phyloP scores from a whole-genome alignment of 2,329 filamentous ascomycete genomes.

The Neofusicoccum cordaticola region DNA sequence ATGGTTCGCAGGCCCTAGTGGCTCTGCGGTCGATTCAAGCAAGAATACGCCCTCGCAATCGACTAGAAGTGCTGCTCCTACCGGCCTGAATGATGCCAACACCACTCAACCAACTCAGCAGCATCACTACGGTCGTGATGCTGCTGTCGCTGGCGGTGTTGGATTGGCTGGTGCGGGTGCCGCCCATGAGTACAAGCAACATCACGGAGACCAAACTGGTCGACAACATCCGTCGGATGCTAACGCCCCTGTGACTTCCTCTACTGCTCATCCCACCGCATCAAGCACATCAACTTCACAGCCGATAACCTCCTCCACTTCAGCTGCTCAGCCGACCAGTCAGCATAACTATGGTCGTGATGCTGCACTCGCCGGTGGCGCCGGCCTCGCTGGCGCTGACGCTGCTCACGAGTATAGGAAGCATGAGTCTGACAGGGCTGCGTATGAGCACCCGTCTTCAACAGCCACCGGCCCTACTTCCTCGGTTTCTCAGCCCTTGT shows the following conservation, averaged over 20 bases:
- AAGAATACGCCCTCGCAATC: neutral
- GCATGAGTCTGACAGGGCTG: neutral
- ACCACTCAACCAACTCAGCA: constrained; percentile 10
- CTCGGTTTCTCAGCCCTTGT: neutral
- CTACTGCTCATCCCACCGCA: neutral
- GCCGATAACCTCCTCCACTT: neutral
- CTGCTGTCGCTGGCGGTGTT: constrained; percentile 25
- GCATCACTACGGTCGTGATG: constrained; percentile 28
- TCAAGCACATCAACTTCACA: neutral
- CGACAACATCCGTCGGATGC: neutral
- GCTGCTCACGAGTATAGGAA: constrained; percentile 9
- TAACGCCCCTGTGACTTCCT: neutral
- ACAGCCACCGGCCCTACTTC: neutral
- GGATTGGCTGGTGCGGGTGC: constrained; percentile 22
- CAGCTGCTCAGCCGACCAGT: neutral
- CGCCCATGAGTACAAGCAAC: neutral
- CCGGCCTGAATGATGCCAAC: neutral
- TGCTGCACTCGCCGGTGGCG: constrained; percentile 30
- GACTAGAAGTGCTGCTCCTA: neutral
- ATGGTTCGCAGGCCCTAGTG: constrained; percentile 4
- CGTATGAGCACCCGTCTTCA: neutral
- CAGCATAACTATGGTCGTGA: constrained; percentile 31
- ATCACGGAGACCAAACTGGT: neutral
- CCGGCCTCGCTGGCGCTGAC: constrained; percentile 27
- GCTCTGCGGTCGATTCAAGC: neutral